These are phyloP conservation scores for Ophiostoma sp. DNA, from an alignment of 2,329 filamentous ascomycete species.

Conservation along the genomic window DNA sequence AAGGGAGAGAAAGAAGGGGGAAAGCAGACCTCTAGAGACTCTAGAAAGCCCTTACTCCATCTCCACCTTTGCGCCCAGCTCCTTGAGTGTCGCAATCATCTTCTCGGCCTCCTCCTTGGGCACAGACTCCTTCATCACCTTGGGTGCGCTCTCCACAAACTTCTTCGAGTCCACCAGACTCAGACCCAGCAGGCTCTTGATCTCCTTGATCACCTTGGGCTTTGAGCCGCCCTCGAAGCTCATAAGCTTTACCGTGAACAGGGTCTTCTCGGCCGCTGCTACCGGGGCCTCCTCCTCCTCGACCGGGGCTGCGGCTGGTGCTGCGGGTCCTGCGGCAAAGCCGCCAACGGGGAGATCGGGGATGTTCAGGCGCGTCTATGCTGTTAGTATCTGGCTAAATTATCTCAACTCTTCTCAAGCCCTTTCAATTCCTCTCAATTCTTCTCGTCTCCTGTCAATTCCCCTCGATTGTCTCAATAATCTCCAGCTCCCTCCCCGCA, in stretches of 20 bases:
- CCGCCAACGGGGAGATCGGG: conserved; percentile 94
- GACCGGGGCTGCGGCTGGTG: conserved; percentile 54
- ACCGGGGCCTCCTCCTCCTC: conserved; percentile 84
- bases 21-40: not conserved
- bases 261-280: conserved; percentile 86
- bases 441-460: not conserved
- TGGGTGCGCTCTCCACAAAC: conserved; percentile 96
- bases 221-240: conserved; percentile 84
- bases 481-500: not conserved
- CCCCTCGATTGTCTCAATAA: too few species aligned
- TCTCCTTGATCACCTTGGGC: conserved; percentile 99
- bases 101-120: conserved; percentile 99
- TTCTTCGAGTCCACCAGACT: conserved; percentile 99
- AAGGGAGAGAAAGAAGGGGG: not conserved
- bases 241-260: conserved; percentile 93
- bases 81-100: conserved; percentile 91
- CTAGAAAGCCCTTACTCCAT: conserved; percentile 67
- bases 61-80: conserved; percentile 75
- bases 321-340: conserved; percentile 63
- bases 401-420: not conserved
- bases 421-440: not conserved
- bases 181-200: conserved; percentile 91
- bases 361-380: conserved; percentile 86
- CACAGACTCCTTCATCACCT: conserved; percentile 98
- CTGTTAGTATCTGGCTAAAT: not conserved